These are phyloP conservation scores for Penicillium manginii DNA, from an alignment of 495 filamentous ascomycete species.

Conservation along the genomic window DNA sequence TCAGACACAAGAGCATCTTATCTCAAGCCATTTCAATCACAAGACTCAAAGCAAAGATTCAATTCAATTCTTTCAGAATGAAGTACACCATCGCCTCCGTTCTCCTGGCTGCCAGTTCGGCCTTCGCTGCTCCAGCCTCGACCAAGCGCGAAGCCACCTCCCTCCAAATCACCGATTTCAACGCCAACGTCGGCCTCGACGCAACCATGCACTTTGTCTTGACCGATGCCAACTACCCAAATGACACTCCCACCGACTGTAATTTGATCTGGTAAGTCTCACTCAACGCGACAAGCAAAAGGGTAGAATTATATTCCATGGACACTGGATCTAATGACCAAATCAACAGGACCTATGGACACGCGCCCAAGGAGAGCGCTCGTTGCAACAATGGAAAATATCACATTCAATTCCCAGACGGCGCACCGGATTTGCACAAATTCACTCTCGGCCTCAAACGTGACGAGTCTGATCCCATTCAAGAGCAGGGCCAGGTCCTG, in stretches of 20 bases:
- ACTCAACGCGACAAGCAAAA: no score
- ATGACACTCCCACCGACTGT: conserved; percentile 34
- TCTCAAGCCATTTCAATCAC: background rate
- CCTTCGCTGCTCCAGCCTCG: conserved; percentile 22
- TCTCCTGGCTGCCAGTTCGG: conserved; percentile 24
- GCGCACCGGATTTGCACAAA: conserved; percentile 20
- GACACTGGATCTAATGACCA: background rate
- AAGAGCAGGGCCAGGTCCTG: conserved; percentile 20
- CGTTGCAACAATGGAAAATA: conserved; percentile 33
- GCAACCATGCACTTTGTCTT: conserved; percentile 28
- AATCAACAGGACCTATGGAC: conserved; percentile 22
- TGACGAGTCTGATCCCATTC: conserved; percentile 17
- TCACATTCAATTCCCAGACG: conserved; percentile 30
- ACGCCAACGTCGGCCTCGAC: conserved; percentile 5
- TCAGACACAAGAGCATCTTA: background rate
- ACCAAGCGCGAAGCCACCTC: conserved; percentile 8
- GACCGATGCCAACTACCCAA: conserved; percentile 29
- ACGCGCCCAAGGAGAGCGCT: conserved; percentile 16
- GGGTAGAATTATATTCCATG: background rate
- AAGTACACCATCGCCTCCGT: conserved; percentile 19
- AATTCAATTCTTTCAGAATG: conserved; percentile 20
- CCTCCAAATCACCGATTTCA: conserved; percentile 27
- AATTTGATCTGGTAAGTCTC: conserved; percentile 31
- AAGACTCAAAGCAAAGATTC: background rate
- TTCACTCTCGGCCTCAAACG: conserved; percentile 27